These are phyloP conservation scores for Starmerella kuoi DNA, from an alignment of 805 yeast species.

Conservation along the genomic window DNA sequence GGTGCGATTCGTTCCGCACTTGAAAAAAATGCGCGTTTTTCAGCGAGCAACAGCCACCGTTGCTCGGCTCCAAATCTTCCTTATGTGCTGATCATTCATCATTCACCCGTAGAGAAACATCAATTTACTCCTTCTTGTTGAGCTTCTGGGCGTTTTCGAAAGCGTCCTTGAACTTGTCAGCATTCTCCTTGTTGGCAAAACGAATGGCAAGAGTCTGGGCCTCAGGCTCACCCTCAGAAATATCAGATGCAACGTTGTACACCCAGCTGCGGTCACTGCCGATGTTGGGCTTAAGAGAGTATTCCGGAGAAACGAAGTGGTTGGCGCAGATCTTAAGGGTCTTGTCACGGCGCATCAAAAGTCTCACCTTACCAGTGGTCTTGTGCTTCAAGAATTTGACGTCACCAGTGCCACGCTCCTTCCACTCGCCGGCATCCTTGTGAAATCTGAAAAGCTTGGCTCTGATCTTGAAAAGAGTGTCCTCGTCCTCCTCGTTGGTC, in stretches of 20 bases:
- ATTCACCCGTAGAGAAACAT: too few species aligned
- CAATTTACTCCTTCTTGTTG: conserved; percentile 38
- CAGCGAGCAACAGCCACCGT: too few species aligned
- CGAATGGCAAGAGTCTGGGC: conserved; percentile 94
- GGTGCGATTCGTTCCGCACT: too few species aligned
- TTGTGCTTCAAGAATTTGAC: conserved; percentile 91
- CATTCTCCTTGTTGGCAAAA: conserved; percentile 53
- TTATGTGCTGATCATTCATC: too few species aligned
- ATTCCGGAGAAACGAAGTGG: conserved; percentile 67
- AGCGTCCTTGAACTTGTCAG: conserved; percentile 87
- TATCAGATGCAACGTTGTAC: conserved; percentile 84
- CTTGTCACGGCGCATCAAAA: conserved; percentile 98
- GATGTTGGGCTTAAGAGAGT: conserved; percentile 76
- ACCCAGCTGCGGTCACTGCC: conserved; percentile 99
- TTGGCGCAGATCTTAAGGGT: conserved; percentile 96
- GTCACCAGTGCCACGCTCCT: conserved; percentile 98
- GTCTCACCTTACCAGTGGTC: conserved; percentile 65
- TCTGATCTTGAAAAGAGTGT: conserved; percentile 67
- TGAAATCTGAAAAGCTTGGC: conserved; percentile 88
- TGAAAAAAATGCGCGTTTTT: too few species aligned
- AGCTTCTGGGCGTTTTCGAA: conserved; percentile 71
- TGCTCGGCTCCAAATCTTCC: too few species aligned
- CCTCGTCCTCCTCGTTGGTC: conserved; percentile 88
- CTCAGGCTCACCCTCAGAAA: conserved; percentile 91
- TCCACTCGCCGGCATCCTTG: conserved; percentile 65